Percentiles rank a stretch among this genome's conserved stretches.
Conservation (phyloP, 2,329 filamentous ascomycete genomes). For the Sporothrix luriei region DNA sequence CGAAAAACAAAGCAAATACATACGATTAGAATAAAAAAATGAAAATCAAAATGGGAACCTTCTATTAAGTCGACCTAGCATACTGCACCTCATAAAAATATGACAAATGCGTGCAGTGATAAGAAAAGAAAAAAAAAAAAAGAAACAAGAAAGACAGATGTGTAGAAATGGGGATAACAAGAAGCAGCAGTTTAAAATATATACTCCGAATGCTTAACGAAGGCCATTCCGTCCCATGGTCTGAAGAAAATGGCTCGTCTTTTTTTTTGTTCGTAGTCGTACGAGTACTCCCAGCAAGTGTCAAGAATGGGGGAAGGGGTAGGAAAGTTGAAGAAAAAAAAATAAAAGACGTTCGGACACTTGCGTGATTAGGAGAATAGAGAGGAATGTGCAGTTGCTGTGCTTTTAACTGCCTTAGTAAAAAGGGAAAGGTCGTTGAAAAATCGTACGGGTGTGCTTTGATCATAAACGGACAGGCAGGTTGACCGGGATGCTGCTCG, state of each 20-base stretch:
- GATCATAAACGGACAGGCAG: slow-evolving; percentile 31
- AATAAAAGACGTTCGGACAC: slow-evolving; percentile 17
- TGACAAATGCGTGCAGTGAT: background rate
- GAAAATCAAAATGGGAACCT: slow-evolving; percentile 15
- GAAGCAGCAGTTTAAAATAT: slow-evolving; percentile 28
- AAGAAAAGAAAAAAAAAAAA: background rate
- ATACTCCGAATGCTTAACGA: slow-evolving; percentile 28
- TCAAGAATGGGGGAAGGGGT: slow-evolving; percentile 7
- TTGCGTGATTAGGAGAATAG: slow-evolving; percentile 24
- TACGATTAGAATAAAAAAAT: background rate
- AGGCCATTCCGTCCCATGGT: background rate
- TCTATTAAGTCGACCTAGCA: slow-evolving; percentile 29
- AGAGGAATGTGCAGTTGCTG: background rate
- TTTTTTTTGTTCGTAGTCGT: slow-evolving; percentile 26
- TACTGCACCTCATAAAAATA: slow-evolving; percentile 30
- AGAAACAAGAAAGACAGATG: background rate
- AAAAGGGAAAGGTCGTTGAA: background rate
- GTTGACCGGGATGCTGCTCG: slow-evolving; percentile 31
- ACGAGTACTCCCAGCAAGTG: slow-evolving; percentile 30
- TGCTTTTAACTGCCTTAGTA: background rate
- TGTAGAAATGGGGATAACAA: slow-evolving; percentile 16
- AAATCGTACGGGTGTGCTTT: background rate
- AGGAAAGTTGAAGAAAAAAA: background rate
- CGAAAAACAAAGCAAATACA: background rate
- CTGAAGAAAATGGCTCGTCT: background rate